Conservation (phyloP, 108 stramenopile genomes). For the Skeletonema tropicum region DNA sequence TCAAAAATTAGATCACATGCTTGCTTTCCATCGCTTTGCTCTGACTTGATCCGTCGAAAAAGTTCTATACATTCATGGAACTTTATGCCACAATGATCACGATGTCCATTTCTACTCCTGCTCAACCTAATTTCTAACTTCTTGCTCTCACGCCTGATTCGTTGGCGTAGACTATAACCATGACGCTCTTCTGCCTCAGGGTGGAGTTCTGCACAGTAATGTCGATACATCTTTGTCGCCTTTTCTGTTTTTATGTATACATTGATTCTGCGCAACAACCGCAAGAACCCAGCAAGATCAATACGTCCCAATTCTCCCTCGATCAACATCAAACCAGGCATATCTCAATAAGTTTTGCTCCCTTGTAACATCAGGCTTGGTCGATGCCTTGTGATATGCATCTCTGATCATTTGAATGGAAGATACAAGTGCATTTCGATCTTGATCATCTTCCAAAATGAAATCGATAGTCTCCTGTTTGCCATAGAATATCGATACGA, state of each 20-base stretch:
- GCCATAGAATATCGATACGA: constrained; percentile 70
- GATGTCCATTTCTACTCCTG: neutral
- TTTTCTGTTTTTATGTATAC: constrained; percentile 51
- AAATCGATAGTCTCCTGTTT: constrained; percentile 47
- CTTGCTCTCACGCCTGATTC: neutral
- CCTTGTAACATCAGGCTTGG: constrained; percentile 33
- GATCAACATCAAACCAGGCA: constrained; percentile 79
- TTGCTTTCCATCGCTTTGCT: constrained; percentile 19
- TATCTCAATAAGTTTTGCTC: constrained; percentile 74
- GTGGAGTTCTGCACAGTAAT: constrained; percentile 9
- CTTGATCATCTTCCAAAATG: constrained; percentile 39
- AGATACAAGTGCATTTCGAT: constrained; percentile 48
- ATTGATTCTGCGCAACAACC: constrained; percentile 70
- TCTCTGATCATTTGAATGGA: constrained; percentile 44
- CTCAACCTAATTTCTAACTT: constrained; percentile 4
- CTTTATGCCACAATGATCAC: constrained; percentile 27
- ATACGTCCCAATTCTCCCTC: constrained; percentile 53
- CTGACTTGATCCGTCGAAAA: constrained; percentile 44
- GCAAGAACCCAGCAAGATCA: constrained; percentile 52
- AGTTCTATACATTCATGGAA: constrained; percentile 59
- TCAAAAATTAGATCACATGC: constrained; percentile 51
- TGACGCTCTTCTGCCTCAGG: neutral
- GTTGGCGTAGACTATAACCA: neutral
- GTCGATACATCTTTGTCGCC: constrained; percentile 41
- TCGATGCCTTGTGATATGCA: constrained; percentile 42